Conservation (phyloP, 345 rosid species). For the Syzygium grande region DNA sequence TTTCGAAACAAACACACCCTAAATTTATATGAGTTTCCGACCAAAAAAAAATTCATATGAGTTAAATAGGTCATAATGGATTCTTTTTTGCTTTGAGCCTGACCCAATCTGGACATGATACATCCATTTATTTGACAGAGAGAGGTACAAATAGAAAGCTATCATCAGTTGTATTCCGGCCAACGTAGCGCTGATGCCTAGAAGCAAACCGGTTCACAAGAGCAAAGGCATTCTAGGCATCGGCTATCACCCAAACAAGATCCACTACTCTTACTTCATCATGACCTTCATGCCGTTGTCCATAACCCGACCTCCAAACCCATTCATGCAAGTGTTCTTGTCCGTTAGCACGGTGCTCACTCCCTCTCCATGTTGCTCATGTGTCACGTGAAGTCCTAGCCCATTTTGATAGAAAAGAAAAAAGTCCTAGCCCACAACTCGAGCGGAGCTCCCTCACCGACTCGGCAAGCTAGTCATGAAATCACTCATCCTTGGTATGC, state of each 20-base stretch:
- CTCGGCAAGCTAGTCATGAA: neutral
- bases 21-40: neutral
- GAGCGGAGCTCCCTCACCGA: neutral
- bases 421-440: neutral
- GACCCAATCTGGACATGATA: neutral
- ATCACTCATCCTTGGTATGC: neutral
- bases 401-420: neutral
- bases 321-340: neutral
- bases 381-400: neutral
- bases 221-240: neutral
- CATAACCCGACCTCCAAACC: neutral
- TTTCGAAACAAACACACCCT: neutral
- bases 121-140: neutral
- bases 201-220: neutral
- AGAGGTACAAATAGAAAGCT: neutral
- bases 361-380: neutral
- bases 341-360: neutral
- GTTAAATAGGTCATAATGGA: neutral
- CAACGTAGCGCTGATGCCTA: neutral
- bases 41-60: no score
- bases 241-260: neutral
- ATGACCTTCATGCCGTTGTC: neutral
- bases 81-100: neutral
- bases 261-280: neutral
- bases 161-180: neutral